Conservation (phyloP, 1,284 basidiomycete species). For the Irpex sp. region DNA sequence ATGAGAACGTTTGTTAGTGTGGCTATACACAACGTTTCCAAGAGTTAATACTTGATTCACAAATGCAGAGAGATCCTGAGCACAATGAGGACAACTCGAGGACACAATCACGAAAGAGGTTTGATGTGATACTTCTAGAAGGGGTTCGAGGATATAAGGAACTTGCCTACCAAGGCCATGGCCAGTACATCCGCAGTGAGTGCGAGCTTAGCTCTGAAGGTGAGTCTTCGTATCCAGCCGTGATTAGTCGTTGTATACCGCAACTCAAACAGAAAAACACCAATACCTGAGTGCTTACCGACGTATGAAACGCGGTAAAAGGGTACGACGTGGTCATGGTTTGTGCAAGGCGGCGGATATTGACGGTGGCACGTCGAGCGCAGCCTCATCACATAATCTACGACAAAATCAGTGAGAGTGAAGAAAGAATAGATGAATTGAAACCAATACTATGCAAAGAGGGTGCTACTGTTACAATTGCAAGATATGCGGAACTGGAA, state of each 20-base stretch:
- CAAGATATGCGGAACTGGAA: background rate
- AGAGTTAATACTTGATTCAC: no score
- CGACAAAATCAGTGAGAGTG: background rate
- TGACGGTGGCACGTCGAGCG: background rate
- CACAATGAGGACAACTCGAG: no score
- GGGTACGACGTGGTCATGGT: background rate
- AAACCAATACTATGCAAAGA: background rate
- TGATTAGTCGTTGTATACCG: background rate
- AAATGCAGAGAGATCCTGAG: no score
- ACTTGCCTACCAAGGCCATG: background rate
- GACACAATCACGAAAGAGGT: no score
- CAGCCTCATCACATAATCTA: background rate
- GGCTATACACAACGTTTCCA: no score
- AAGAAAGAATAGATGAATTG: background rate
- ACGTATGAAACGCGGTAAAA: slow-evolving; percentile 11
- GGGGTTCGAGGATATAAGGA: background rate
- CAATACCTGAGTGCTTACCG: slow-evolving; percentile 6
- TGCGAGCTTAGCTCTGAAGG: background rate
- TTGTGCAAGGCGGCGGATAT: background rate
- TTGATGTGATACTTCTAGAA: no score
- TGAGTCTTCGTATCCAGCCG: background rate
- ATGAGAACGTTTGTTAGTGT: no score
- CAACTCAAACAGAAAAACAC: background rate
- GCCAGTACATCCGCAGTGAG: background rate
- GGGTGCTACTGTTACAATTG: background rate